These are phyloP conservation scores for Lactarius deliciosus DNA, from an alignment of 768 basidiomycete genomes.

Conservation along the genomic window DNA sequence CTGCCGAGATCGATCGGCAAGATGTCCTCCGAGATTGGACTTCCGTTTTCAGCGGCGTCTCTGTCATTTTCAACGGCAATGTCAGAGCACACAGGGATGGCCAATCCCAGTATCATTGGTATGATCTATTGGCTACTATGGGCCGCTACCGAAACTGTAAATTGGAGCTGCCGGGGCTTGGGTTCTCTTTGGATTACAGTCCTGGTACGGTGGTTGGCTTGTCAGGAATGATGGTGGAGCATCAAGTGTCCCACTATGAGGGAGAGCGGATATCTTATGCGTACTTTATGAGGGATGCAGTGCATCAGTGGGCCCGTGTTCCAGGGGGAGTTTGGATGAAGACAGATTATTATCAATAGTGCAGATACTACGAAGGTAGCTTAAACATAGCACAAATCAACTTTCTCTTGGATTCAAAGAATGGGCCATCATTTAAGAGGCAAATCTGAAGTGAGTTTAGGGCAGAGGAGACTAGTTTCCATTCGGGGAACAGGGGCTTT, in stretches of 20 bases:
- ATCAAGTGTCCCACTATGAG: not conserved
- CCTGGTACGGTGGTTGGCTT: not conserved
- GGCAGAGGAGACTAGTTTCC: too few relatives aligned
- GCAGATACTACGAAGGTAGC: too few relatives aligned
- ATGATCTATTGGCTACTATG: not conserved
- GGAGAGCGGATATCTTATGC: not conserved
- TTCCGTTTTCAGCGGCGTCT: not conserved
- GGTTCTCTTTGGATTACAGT: not conserved
- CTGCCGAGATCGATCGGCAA: not conserved
- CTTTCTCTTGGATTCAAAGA: too few relatives aligned
- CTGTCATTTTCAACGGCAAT: not conserved
- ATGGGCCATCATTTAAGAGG: too few relatives aligned
- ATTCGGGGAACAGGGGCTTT: too few relatives aligned
- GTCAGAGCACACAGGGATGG: not conserved
- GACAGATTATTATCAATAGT: not conserved
- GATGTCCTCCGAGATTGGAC: not conserved
- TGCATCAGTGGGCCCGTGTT: not conserved
- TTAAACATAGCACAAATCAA: too few relatives aligned
- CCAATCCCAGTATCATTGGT: not conserved
- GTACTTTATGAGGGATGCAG: not conserved
- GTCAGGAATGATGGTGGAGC: not conserved
- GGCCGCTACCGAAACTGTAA: not conserved
- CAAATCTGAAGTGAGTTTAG: too few relatives aligned
- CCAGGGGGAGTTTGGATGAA: not conserved
- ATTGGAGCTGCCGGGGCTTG: not conserved